phyloP scores from a whole-genome alignment of 1,284 basidiomycete genomes.

The Melampsora occidentalis region DNA sequence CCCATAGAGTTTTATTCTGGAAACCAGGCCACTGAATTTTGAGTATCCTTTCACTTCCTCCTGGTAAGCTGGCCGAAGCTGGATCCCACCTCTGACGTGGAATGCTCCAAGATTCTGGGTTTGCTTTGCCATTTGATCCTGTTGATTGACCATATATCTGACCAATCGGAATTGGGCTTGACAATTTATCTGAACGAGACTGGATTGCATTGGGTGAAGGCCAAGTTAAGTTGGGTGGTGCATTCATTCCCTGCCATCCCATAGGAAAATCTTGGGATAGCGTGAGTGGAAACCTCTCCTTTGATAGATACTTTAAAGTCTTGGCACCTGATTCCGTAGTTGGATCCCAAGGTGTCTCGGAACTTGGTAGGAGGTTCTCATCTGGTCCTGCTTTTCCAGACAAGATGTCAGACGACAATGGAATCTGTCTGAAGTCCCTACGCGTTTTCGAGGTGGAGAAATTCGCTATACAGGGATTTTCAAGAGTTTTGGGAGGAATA shows the following conservation, averaged over 20 bases:
- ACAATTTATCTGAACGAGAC: conserved; percentile 15
- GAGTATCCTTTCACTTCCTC: not conserved
- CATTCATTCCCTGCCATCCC: conserved; percentile 25
- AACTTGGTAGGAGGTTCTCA: conserved; percentile 3
- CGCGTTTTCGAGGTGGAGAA: not conserved
- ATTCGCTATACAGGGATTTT: not conserved
- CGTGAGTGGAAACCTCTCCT: conserved; percentile 25
- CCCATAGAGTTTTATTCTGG: conserved; percentile 19
- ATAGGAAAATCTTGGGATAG: conserved; percentile 12
- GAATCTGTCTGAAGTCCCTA: not conserved
- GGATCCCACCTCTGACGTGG: conserved; percentile 4
- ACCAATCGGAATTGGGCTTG: conserved; percentile 11
- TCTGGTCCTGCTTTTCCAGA: conserved; percentile 4
- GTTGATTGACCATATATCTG: conserved; percentile 26
- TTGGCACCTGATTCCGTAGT: conserved; percentile 21
- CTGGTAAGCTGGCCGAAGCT: conserved; percentile 7
- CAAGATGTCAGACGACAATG: conserved; percentile 18
- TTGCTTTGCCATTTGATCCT: not conserved
- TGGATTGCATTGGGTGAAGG: conserved; percentile 22
- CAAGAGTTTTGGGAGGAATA: not conserved
- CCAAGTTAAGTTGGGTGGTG: conserved; percentile 28
- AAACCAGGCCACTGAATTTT: conserved; percentile 30
- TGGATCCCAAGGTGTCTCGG: conserved; percentile 36
- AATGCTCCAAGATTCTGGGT: not conserved
- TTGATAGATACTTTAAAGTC: conserved; percentile 19